Conservation (phyloP, 1,284 basidiomycete species). For the Ustilago nuda region DNA sequence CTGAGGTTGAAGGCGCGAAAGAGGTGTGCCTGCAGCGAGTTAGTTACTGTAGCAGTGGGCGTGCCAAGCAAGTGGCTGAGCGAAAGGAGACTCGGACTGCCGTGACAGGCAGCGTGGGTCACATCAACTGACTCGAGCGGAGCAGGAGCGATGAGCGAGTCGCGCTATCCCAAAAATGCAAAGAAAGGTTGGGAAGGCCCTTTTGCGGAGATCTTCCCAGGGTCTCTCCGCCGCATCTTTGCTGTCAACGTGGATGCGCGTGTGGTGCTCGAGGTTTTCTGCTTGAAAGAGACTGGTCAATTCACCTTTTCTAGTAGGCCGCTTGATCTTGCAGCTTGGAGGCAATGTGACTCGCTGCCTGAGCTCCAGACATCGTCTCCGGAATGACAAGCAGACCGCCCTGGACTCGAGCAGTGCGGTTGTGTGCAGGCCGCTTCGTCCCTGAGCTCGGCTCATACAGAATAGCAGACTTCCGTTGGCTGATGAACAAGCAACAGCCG, state of each 20-base stretch:
- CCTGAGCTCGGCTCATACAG: neutral
- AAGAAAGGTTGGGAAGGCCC: slow-evolving; percentile 7
- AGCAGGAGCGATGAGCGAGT: slow-evolving; percentile 1
- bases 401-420: neutral
- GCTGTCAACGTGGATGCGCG: neutral
- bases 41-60: neutral
- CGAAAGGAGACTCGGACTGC: neutral
- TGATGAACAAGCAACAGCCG: neutral
- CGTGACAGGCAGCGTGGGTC: neutral
- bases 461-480: neutral
- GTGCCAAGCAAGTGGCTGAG: neutral
- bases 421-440: neutral
- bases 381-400: neutral
- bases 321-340: neutral
- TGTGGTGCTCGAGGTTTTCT: neutral
- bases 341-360: slow-evolving; percentile 1
- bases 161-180: neutral
- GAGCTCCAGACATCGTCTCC: neutral
- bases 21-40: neutral
- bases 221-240: neutral
- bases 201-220: slow-evolving; percentile 7
- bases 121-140: neutral
- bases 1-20: neutral
- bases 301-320: neutral
- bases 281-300: neutral